Base-by-base conservation (phyloP, 2,329 filamentous ascomycete species). In the Colletotrichum sansevieriae region DNA sequence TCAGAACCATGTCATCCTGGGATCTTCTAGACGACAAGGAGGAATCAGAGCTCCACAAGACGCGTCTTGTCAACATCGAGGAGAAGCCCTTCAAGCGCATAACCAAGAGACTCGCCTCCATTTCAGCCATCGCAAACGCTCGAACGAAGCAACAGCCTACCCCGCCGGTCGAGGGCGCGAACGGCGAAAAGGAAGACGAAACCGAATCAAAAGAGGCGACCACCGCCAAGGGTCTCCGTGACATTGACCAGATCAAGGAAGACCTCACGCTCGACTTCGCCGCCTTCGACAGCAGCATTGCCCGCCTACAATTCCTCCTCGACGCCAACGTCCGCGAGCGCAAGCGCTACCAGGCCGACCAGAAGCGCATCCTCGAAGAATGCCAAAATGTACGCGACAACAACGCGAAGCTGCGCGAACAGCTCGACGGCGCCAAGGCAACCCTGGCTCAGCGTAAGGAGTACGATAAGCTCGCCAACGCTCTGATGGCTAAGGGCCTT, bases 61-160 rank as follows among this genome's bases (percentile, higher is more conserved):
- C 88, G 35, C 93, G 95, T 47, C 91, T 98, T 4, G 87, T 98
- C 43, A 92, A 93, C 71, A 91, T 98, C 70, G 95, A 98, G 83
- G 93, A 97, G 77, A 94, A 94, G 67, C 94, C 94, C 0, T 98
- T 97, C 83, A 93, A 93, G 78, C 91, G 95, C 70, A 90, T 98
- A 68, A 93, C 92, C 22, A 94, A 94, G 80, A 91, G 92, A 37
- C 88, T 98, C 9, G 85, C 93, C 5, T 86, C 88, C 22, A 87
- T 92, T 15, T 88, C 89, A 62, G 88, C 91, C 20, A 85, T 93
- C 35, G 84, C 92, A 18, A 82, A 85, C 68, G 75, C 78, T 9
- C 81, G 80, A 62, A 83, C 84, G 52, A 84, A 83, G 49, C 85
- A 88, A 41, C 84, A 88, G 5, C 85, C 87, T 18, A 92, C 91